phyloP scores from a whole-genome alignment of 2,329 filamentous ascomycete genomes.

The Nemania diffusa region DNA sequence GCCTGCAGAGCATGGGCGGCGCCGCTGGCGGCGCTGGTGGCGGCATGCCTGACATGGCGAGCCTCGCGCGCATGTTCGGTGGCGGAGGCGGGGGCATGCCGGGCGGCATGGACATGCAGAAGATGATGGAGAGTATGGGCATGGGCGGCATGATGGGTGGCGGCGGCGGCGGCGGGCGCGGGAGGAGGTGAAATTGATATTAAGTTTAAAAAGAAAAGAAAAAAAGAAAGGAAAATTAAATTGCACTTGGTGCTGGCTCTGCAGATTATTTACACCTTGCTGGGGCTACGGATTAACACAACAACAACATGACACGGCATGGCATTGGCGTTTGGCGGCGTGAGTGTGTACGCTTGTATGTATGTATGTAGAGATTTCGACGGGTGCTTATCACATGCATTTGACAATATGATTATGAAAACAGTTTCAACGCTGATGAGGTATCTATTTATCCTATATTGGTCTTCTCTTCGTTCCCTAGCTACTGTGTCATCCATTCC shows the following conservation, averaged over 20 bases:
- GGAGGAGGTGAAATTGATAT: slow-evolving; percentile 39
- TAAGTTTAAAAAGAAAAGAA: not conserved
- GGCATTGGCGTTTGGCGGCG: slow-evolving; percentile 32
- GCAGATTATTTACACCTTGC: not conserved
- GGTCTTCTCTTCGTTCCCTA: too few species aligned
- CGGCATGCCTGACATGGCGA: slow-evolving; percentile 82
- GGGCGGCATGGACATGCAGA: slow-evolving; percentile 79
- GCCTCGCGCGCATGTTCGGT: slow-evolving; percentile 92
- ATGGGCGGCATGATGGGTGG: slow-evolving; percentile 67
- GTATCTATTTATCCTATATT: not conserved
- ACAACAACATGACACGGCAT: slow-evolving; percentile 23
- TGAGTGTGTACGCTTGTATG: slow-evolving; percentile 6
- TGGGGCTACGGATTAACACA: not conserved
- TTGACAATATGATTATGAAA: too few species aligned
- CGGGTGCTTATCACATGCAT: not conserved
- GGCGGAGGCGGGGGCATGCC: slow-evolving; percentile 69
- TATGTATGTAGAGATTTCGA: slow-evolving; percentile 4
- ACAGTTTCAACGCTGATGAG: too few species aligned
- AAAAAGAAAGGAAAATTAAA: not conserved
- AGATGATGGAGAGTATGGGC: slow-evolving; percentile 80
- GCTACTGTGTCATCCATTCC: not conserved
- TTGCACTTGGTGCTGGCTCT: not conserved
- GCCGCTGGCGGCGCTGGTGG: slow-evolving; percentile 69
- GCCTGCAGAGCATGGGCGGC: slow-evolving; percentile 91
- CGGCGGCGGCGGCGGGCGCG: slow-evolving; percentile 50